Evolutionary conservation across 805 yeast genomes (phyloP).

Genomic region (Candida maris): DNA sequence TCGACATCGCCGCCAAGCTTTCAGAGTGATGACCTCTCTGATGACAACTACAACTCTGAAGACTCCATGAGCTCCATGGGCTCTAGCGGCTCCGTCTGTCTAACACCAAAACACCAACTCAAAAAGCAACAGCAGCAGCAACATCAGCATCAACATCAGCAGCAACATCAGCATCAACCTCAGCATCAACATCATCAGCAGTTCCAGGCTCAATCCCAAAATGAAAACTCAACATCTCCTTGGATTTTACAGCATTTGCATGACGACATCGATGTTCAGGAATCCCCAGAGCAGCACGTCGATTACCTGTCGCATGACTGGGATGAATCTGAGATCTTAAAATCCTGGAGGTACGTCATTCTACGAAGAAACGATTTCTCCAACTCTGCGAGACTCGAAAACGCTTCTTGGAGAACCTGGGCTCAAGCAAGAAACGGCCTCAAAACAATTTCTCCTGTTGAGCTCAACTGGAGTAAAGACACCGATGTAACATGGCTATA

Average conservation of each 20-base stretch:
- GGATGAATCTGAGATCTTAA: conserved; percentile 90
- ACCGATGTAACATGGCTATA: conserved; percentile 97
- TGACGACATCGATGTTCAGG: conserved; percentile 77
- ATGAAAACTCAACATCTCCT: conserved; percentile 8
- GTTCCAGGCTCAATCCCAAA: conserved; percentile 1
- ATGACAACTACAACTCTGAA: conserved; percentile 25
- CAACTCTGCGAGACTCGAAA: conserved; percentile 70
- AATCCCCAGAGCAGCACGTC: conserved; percentile 85
- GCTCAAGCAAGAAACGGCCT: conserved; percentile 75
- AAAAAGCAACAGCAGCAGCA: conserved; percentile 20
- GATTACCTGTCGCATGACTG: conserved; percentile 94
- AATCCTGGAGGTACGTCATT: conserved; percentile 93
- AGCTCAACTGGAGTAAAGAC: conserved; percentile 94
- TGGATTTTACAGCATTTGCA: conserved; percentile 44
- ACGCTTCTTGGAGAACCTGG: conserved; percentile 97
- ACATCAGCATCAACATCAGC: neutral
- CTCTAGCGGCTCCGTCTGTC: conserved; percentile 20
- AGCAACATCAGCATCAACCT: conserved; percentile 3
- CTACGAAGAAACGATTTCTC: conserved; percentile 80
- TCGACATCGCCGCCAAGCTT: conserved; percentile 25
- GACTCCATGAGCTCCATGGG: conserved; percentile 27
- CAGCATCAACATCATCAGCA: neutral
- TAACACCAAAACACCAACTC: conserved; percentile 31
- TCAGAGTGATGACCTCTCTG: conserved; percentile 25
- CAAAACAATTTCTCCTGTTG: conserved; percentile 83